Evolutionary conservation across 768 basidiomycete species (phyloP), one percentile per base, ranked within the genome.

Genomic region (Udeniomyces megalosporus): DNA sequence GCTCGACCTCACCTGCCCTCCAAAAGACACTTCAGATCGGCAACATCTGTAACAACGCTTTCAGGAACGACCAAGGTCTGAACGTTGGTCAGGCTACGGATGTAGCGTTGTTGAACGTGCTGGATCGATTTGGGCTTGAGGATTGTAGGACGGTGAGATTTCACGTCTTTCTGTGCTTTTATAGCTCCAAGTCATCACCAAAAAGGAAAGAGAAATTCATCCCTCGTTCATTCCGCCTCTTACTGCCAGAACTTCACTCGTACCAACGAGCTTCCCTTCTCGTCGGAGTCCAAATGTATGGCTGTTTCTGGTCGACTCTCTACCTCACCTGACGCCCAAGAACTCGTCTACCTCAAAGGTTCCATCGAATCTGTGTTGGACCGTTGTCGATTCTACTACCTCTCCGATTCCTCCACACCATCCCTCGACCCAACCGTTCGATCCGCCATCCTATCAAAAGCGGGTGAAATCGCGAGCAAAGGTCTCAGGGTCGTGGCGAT

Each of bases 211-310:
- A n/a, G n/a, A n/a, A n/a, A n/a, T n/a, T n/a, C n/a, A n/a, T n/a
- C n/a, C 24, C 17, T 38, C 24, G 22, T 44, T 58, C n/a, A 48
- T 55, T 58, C 15, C 47, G 17, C 32, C 55, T 49, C 17, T 5
- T 11, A 14, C 10, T 10, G 7, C 1, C 66, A 71, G 70, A 68
- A 68, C 48, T 76, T 76, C 61, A 68, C 64, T 1, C 73, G 74
- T 4, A 74, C 68, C 51, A 80, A 80, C 11, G 92, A 97, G 71
- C 80, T 82, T 51, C 83, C 92, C 0, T 97, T 97, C 80, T 88
- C 80, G 72, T 96, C 93, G 20, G 92, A 97, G 66, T 80, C 82
- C 62, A 96, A 96, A 73, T 89, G 80, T 72, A 95, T 96, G 88
- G 86, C 86, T 15, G 82, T 96, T 65, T 84, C 83, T 55, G 92